Conservation (phyloP, 2,329 filamentous ascomycete genomes). For the Aureobasidium leucospermi region DNA sequence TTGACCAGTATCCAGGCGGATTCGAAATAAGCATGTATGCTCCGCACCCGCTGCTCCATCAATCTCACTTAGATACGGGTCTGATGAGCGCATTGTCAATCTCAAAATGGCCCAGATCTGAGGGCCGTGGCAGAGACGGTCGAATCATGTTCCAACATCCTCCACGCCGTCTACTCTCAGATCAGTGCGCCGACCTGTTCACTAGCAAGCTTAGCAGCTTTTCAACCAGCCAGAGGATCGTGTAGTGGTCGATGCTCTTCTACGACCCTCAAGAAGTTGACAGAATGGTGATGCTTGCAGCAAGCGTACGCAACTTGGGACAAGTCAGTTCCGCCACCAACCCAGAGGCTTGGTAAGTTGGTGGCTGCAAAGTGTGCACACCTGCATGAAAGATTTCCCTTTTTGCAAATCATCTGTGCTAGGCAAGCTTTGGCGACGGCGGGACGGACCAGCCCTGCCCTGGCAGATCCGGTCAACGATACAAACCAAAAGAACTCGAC, state of each 20-base stretch:
- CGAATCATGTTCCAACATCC: conserved; percentile 1
- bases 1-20: conserved; percentile 1
- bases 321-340: conserved; percentile 10
- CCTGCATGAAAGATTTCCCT: conserved; percentile 13
- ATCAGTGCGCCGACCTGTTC: neutral
- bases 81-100: conserved; percentile 3
- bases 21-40: conserved; percentile 13
- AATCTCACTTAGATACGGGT: conserved; percentile 9
- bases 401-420: conserved; percentile 14
- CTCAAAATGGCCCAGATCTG: conserved; percentile 9
- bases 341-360: conserved; percentile 10
- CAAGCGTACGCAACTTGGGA: conserved; percentile 4
- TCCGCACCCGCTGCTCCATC: conserved; percentile 7
- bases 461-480: conserved; percentile 4
- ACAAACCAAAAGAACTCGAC: neutral
- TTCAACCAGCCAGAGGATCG: neutral
- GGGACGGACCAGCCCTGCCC: conserved; percentile 14
- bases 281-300: conserved; percentile 10
- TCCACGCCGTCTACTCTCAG: neutral
- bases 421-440: conserved; percentile 13
- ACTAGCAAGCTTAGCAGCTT: neutral
- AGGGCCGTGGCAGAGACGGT: neutral
- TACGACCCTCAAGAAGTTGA: neutral
- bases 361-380: conserved; percentile 11
- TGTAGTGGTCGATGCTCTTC: conserved; percentile 10